These are phyloP conservation scores for Simmondsia chinensis DNA, from an alignment of 148 eudicot species.

Conservation along the genomic window DNA sequence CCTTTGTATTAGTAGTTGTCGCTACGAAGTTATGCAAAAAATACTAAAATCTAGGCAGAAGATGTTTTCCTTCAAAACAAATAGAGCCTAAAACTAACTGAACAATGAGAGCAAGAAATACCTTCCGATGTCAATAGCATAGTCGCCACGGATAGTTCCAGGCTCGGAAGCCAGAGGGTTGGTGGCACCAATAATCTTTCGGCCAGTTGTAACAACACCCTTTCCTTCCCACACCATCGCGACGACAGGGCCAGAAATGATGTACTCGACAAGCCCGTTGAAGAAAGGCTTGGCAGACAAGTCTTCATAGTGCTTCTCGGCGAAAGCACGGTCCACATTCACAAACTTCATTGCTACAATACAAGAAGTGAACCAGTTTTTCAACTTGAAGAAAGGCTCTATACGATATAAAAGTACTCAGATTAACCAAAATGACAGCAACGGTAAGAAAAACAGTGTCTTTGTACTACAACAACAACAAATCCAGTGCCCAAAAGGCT, in stretches of 20 bases:
- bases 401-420: not conserved
- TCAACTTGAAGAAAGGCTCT: no score
- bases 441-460: not conserved
- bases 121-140: constrained; percentile 90
- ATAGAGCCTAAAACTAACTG: no score
- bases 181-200: constrained; percentile 89
- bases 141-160: constrained; percentile 97
- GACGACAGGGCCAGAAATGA: constrained; percentile 83
- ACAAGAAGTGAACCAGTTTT: no score
- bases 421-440: constrained; percentile 2
- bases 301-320: constrained; percentile 86
- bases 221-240: constrained; percentile 99
- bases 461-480: no score
- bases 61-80: no score
- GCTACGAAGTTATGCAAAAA: no score
- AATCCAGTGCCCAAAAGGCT: no score
- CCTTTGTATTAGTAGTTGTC: no score
- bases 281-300: constrained; percentile 85
- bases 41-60: no score
- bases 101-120: constrained; percentile 2
- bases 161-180: constrained; percentile 89
- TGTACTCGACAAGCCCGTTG: constrained; percentile 76
- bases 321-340: constrained; percentile 65
- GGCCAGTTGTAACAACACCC: constrained; percentile 69
- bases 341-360: constrained; percentile 64